Conservation (phyloP, 2,329 filamentous ascomycete genomes). For the Exophiala lecanii-corni region DNA sequence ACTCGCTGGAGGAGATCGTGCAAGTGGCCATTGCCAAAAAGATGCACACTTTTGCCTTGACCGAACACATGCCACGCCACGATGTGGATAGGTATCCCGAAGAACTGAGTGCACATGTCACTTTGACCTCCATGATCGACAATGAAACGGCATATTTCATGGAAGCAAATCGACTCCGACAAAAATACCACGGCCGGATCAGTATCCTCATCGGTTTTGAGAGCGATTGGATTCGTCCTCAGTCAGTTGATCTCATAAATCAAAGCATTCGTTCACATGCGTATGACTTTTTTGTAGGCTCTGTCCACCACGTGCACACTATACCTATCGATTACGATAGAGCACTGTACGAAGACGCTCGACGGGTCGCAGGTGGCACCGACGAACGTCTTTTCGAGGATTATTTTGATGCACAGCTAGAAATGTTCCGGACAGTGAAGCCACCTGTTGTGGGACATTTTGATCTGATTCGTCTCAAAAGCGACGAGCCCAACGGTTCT, state of each 20-base stretch:
- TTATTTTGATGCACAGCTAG: slow-evolving; percentile 84
- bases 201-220: slow-evolving; percentile 86
- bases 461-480: slow-evolving; percentile 80
- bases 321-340: slow-evolving; percentile 85
- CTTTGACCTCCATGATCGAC: slow-evolving; percentile 35
- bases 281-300: slow-evolving; percentile 89
- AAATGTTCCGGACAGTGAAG: slow-evolving; percentile 68
- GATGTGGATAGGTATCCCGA: slow-evolving; percentile 83
- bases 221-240: slow-evolving; percentile 80
- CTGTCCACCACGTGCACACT: slow-evolving; percentile 81
- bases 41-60: slow-evolving; percentile 80
- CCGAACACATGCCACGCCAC: slow-evolving; percentile 90
- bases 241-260: slow-evolving; percentile 57
- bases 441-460: slow-evolving; percentile 89
- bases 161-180: slow-evolving; percentile 70
- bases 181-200: slow-evolving; percentile 66
- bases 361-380: slow-evolving; percentile 51
- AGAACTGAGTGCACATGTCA: slow-evolving; percentile 55
- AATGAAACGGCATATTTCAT: slow-evolving; percentile 60
- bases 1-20: slow-evolving; percentile 78
- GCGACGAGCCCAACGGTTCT: slow-evolving; percentile 60
- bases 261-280: slow-evolving; percentile 55
- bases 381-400: slow-evolving; percentile 72
- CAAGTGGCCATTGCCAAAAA: slow-evolving; percentile 70
- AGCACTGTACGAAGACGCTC: slow-evolving; percentile 61